phyloP scores from a whole-genome alignment of 345 rosid genomes.

The Eucalyptus tenuipes region DNA sequence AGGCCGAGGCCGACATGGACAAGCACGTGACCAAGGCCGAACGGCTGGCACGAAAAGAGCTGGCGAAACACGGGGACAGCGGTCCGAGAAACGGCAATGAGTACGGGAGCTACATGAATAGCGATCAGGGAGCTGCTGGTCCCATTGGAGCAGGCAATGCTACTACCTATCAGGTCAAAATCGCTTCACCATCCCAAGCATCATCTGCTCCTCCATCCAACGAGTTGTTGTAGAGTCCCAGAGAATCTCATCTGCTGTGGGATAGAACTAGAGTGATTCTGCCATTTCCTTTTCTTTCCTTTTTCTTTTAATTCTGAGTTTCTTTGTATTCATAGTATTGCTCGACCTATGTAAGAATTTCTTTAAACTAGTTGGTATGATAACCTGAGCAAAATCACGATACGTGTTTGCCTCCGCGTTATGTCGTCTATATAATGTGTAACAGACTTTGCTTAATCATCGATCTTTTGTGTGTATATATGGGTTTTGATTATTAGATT shows the following conservation, averaged over 20 bases:
- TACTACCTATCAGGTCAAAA: not conserved
- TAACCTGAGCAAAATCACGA: not conserved
- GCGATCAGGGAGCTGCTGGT: not conserved
- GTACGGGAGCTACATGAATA: not conserved
- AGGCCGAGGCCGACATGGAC: constrained; percentile 44
- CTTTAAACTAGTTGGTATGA: not conserved
- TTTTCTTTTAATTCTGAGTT: not conserved
- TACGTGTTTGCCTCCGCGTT: not conserved
- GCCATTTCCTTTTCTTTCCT: not conserved
- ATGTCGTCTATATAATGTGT: not conserved
- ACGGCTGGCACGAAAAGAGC: constrained; percentile 3
- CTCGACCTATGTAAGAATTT: not conserved
- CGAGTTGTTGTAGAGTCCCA: not conserved
- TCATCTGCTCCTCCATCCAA: not conserved
- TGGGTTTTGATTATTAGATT: not conserved
- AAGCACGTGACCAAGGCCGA: constrained; percentile 33
- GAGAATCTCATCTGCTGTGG: not conserved
- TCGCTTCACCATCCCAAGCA: not conserved
- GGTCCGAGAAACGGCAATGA: not conserved
- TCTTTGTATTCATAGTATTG: not conserved
- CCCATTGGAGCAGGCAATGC: not conserved
- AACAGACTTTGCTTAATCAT: not conserved
- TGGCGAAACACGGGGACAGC: not conserved
- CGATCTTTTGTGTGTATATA: not conserved
- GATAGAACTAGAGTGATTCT: not conserved